Evolutionary conservation across 2,329 filamentous ascomycete genomes (phyloP).

Genomic region (Stachybotrys chartarum): DNA sequence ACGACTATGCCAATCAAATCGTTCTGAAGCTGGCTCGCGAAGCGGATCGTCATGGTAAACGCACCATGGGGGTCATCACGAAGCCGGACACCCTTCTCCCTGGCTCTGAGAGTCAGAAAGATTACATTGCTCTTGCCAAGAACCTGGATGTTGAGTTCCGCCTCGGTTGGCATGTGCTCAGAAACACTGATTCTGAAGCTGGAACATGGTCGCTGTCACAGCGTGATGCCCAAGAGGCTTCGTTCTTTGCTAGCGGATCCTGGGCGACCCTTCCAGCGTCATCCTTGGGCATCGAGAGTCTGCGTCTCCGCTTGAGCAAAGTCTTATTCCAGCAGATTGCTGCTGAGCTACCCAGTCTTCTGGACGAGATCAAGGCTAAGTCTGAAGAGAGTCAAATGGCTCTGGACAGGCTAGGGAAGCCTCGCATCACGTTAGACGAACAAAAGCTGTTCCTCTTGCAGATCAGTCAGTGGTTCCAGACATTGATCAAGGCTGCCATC

Average conservation of each 20-base stretch:
- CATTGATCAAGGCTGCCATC: slow-evolving; percentile 35
- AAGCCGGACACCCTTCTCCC: slow-evolving; percentile 39
- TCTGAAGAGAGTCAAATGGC: slow-evolving; percentile 23
- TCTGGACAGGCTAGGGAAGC: slow-evolving; percentile 40
- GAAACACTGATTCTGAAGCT: slow-evolving; percentile 35
- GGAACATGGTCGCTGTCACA: slow-evolving; percentile 18
- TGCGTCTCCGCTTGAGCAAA: slow-evolving; percentile 42
- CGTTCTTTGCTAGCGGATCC: slow-evolving; percentile 34
- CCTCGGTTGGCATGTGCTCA: slow-evolving; percentile 47
- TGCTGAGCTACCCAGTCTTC: slow-evolving; percentile 35
- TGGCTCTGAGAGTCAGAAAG: slow-evolving; percentile 28
- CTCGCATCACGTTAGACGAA: slow-evolving; percentile 35
- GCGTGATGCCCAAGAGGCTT: slow-evolving; percentile 30
- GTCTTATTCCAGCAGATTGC: slow-evolving; percentile 42
- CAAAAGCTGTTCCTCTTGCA: slow-evolving; percentile 40
- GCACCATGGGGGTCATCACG: slow-evolving; percentile 51
- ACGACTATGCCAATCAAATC: slow-evolving; percentile 51
- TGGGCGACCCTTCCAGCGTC: slow-evolving; percentile 28
- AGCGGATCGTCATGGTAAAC: slow-evolving; percentile 18
- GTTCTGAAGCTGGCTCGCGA: slow-evolving; percentile 38
- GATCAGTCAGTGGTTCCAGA: slow-evolving; percentile 36
- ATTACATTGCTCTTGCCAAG: slow-evolving; percentile 32
- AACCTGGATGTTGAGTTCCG: slow-evolving; percentile 40
- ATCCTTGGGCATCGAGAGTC: slow-evolving; percentile 37
- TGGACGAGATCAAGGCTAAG: slow-evolving; percentile 31